phyloP scores from a whole-genome alignment of 2,329 filamentous ascomycete genomes.

The Bimuria novae-zelandiae region DNA sequence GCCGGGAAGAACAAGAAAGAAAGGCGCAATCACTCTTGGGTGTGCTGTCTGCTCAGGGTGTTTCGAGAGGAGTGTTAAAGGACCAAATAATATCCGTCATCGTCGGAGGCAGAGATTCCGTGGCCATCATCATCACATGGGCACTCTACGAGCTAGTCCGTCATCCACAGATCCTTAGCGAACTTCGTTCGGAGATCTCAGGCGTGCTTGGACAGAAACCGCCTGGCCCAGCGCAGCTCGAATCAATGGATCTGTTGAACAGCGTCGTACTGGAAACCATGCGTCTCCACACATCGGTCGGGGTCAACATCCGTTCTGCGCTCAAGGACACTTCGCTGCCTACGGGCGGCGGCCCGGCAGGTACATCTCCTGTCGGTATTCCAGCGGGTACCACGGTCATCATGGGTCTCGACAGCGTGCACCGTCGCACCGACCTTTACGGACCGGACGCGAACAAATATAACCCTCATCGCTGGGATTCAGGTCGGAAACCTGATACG shows the following conservation, averaged over 20 bases:
- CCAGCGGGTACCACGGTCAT: conserved; percentile 17
- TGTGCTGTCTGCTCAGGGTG: background rate
- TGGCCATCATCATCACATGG: conserved; percentile 1
- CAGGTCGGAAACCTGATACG: conserved; percentile 9
- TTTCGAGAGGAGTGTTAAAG: background rate
- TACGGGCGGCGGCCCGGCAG: conserved; percentile 24
- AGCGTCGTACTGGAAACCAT: background rate
- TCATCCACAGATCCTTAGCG: background rate
- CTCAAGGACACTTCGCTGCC: conserved; percentile 25
- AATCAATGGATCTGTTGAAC: background rate
- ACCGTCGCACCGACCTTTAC: conserved; percentile 30
- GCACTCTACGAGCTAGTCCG: background rate
- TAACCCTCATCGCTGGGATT: conserved; percentile 33
- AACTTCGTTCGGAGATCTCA: background rate
- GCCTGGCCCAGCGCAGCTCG: background rate
- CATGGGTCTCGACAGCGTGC: conserved; percentile 22
- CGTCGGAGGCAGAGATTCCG: background rate
- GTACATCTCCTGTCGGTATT: conserved; percentile 24
- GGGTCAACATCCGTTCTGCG: conserved; percentile 22
- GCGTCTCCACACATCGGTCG: conserved; percentile 3
- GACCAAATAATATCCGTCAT: background rate
- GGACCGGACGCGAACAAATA: conserved; percentile 31
- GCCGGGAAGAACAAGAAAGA: background rate
- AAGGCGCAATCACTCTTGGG: background rate
- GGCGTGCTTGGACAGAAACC: background rate